Conservation (phyloP, 352 stramenopile species). For the Thraustochytrium sp. region DNA sequence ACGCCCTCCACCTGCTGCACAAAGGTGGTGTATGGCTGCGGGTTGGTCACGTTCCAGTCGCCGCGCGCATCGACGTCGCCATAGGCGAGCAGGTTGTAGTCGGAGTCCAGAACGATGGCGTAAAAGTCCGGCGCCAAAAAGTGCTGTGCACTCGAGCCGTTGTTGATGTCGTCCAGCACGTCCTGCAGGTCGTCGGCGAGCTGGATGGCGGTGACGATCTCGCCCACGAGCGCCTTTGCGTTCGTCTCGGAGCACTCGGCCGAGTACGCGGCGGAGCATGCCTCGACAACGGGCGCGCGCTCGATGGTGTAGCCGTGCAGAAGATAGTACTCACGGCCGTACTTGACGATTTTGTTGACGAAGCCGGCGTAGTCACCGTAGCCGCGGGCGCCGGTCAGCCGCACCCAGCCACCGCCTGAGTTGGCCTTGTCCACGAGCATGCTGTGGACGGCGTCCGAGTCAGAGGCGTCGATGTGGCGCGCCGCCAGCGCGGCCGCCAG, state of each 20-base stretch:
- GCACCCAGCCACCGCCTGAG: not conserved
- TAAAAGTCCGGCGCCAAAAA: not conserved
- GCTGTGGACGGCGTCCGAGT: not conserved
- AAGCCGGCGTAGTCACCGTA: not conserved
- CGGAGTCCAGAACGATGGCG: not conserved
- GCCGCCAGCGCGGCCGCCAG: not conserved
- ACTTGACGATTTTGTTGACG: constrained; percentile 11
- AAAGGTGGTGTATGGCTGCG: not conserved
- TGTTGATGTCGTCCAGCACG: not conserved
- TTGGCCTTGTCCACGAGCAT: not conserved
- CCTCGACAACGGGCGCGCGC: not conserved
- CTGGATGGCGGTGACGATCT: not conserved
- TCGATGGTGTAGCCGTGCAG: not conserved
- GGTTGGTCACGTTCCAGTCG: not conserved
- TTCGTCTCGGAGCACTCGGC: not conserved
- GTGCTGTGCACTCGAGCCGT: not conserved
- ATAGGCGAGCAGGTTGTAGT: not conserved
- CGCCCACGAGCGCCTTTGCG: not conserved
- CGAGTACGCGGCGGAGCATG: not conserved
- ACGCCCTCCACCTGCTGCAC: not conserved
- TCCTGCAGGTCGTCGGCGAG: not conserved
- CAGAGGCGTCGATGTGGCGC: not conserved
- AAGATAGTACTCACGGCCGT: not conserved
- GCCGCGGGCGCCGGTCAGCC: not conserved
- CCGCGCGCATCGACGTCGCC: not conserved